These are phyloP conservation scores for Benincasa hispida DNA, from an alignment of 306 rosid genomes.

Conservation along the genomic window DNA sequence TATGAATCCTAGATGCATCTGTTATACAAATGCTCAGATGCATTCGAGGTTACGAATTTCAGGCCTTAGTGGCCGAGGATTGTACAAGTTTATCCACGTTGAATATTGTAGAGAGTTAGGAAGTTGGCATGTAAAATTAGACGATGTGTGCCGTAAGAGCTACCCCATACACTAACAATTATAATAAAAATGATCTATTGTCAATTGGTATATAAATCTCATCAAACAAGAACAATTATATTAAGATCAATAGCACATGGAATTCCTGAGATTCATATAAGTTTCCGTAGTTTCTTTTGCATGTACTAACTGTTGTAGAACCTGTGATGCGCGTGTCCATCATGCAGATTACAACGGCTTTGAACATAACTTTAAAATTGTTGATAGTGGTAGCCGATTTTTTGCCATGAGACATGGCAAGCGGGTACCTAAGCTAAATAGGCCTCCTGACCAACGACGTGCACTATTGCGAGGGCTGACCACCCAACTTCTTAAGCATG, in stretches of 20 bases:
- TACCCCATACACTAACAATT: background rate
- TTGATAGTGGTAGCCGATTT: conserved; percentile 57
- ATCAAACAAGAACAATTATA: background rate
- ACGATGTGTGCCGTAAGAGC: background rate
- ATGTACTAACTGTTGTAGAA: conserved; percentile 3
- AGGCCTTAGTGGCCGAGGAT: background rate
- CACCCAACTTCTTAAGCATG: conserved; percentile 84
- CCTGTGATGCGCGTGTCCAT: conserved; percentile 3
- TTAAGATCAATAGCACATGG: background rate
- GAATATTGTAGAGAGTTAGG: background rate
- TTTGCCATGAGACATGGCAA: conserved; percentile 92
- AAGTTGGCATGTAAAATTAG: background rate
- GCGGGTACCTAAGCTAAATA: conserved; percentile 78
- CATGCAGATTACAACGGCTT: conserved; percentile 40
- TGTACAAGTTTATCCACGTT: background rate
- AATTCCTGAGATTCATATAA: background rate
- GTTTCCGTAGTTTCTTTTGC: background rate
- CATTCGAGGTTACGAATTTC: background rate
- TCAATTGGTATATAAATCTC: background rate
- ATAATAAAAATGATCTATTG: background rate
- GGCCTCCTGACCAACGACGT: conserved; percentile 90
- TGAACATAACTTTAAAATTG: conserved; percentile 31
- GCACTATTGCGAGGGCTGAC: conserved; percentile 89
- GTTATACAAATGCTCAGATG: background rate
- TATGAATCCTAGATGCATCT: background rate